These are phyloP conservation scores for Cordyceps javanica DNA, from an alignment of 2,329 filamentous ascomycete genomes.

Conservation along the genomic window DNA sequence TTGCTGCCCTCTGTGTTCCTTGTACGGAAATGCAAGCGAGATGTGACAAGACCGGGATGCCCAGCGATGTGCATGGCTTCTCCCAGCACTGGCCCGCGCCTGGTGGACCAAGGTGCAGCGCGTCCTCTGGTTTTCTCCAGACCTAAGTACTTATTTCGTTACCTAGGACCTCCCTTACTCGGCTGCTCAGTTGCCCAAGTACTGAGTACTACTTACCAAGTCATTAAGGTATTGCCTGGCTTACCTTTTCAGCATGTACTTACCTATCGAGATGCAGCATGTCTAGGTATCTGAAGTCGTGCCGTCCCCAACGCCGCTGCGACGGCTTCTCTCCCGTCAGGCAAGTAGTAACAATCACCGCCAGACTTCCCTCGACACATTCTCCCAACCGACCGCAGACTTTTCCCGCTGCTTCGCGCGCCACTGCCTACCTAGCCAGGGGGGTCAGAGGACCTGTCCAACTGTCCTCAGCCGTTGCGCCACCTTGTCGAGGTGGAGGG, in stretches of 20 bases:
- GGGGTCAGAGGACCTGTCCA: neutral
- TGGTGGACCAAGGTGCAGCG: neutral
- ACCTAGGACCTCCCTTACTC: no score
- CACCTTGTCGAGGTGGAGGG: neutral
- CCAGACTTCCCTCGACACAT: neutral
- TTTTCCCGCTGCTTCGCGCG: neutral
- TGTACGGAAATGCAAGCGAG: neutral
- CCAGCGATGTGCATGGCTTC: neutral
- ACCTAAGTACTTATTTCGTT: no score
- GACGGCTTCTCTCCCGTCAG: no score
- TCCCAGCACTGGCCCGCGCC: neutral
- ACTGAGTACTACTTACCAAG: neutral
- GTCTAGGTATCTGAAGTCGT: neutral
- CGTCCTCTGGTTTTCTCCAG: neutral
- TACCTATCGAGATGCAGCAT: neutral
- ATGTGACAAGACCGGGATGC: slow-evolving; percentile 4
- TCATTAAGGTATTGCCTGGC: no score
- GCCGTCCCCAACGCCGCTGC: no score
- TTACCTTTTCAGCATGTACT: neutral
- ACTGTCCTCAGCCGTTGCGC: slow-evolving; percentile 7
- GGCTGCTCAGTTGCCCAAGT: no score
- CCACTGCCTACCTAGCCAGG: neutral
- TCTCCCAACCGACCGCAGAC: no score
- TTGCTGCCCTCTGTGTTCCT: neutral
- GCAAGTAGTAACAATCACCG: no score